Percentiles rank a stretch among this genome's conserved stretches.
Conservation (phyloP, 2,329 filamentous ascomycete species). For the Aspergillus sp. region DNA sequence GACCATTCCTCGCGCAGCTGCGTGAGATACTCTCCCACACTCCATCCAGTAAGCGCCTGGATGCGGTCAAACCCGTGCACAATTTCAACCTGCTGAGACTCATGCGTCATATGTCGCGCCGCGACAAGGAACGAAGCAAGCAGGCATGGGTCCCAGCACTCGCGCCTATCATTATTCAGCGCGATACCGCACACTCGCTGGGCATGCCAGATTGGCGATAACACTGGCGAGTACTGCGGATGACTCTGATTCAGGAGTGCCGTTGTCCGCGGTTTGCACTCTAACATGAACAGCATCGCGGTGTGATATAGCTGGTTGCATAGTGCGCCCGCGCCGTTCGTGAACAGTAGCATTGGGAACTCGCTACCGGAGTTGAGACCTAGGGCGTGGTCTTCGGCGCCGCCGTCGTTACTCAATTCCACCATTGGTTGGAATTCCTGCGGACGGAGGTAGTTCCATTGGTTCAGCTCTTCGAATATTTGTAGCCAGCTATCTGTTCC, state of each 20-base stretch:
- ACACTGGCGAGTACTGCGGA: conserved; percentile 25
- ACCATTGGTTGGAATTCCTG: conserved; percentile 31
- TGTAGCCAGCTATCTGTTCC: conserved; percentile 23
- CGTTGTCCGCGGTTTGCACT: conserved; percentile 50
- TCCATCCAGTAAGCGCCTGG: conserved; percentile 46
- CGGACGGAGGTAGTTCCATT: conserved; percentile 30
- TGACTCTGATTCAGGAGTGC: conserved; percentile 26
- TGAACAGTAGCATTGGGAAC: conserved; percentile 46
- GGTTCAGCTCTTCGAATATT: conserved; percentile 24
- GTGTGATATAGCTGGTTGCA: conserved; percentile 59
- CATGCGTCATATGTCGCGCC: conserved; percentile 50
- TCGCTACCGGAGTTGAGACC: conserved; percentile 17
- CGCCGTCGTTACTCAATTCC: conserved; percentile 34
- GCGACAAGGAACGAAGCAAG: conserved; percentile 49
- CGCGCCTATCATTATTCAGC: conserved; percentile 47
- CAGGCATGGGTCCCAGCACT: conserved; percentile 52
- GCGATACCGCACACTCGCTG: conserved; percentile 52
- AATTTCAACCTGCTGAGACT: conserved; percentile 48
- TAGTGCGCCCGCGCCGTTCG: conserved; percentile 44
- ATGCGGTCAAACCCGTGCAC: conserved; percentile 42
- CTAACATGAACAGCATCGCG: conserved; percentile 54
- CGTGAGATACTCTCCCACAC: conserved; percentile 18
- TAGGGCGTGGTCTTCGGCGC: neutral
- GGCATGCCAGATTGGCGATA: conserved; percentile 52
- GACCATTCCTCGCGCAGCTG: conserved; percentile 25